Conservation (phyloP, 2,329 filamentous ascomycete genomes). For the Nakataea oryzae region DNA sequence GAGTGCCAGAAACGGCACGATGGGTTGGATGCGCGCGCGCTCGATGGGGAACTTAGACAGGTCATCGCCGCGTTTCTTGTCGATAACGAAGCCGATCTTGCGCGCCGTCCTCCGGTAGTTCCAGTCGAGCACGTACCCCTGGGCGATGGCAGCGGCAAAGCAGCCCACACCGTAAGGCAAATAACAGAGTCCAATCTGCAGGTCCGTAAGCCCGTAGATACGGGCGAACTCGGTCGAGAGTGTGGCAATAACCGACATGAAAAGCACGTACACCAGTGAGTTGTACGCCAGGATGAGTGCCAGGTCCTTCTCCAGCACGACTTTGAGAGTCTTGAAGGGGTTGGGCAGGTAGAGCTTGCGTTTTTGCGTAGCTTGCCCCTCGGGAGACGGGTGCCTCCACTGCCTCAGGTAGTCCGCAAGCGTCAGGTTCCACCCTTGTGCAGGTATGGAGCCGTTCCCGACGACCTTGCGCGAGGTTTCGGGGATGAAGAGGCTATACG, state of each 20-base stretch:
- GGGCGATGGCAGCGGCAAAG: constrained; percentile 34
- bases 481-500: constrained; percentile 45
- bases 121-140: constrained; percentile 50
- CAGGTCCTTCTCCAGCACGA: constrained; percentile 48
- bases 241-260: constrained; percentile 42
- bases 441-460: constrained; percentile 50
- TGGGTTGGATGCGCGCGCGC: constrained; percentile 39
- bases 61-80: constrained; percentile 44
- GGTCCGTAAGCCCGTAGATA: constrained; percentile 39
- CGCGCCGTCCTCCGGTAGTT: constrained; percentile 62
- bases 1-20: constrained; percentile 42
- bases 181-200: constrained; percentile 43
- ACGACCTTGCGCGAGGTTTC: constrained; percentile 50
- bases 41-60: constrained; percentile 44
- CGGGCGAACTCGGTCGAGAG: constrained; percentile 38
- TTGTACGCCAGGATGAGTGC: constrained; percentile 41
- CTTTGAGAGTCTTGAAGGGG: constrained; percentile 40
- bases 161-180: constrained; percentile 43
- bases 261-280: constrained; percentile 43
- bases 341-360: constrained; percentile 43
- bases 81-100: constrained; percentile 49
- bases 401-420: constrained; percentile 36
- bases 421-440: constrained; percentile 47
- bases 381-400: constrained; percentile 19
- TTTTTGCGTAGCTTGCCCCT: constrained; percentile 20